These are phyloP conservation scores for Lithocarpus polystachyus DNA, from an alignment of 306 rosid species.

Conservation along the genomic window DNA sequence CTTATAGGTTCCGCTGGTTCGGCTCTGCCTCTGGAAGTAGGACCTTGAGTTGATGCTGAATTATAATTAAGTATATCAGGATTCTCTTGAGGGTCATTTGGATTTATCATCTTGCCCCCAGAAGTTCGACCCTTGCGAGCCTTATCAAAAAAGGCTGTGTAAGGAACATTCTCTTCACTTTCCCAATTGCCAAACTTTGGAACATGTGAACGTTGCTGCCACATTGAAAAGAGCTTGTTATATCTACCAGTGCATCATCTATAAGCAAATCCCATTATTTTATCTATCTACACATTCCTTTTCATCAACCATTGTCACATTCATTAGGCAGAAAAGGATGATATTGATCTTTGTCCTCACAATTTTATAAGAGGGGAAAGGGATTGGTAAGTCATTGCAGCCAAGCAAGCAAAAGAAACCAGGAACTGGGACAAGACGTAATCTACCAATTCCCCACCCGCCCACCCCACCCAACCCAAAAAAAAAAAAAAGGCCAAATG, in stretches of 20 bases:
- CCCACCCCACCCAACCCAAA: too few relatives aligned
- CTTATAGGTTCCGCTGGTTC: slow-evolving; percentile 33
- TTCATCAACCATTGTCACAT: not conserved
- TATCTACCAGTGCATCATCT: slow-evolving; percentile 9
- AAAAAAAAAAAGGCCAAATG: too few relatives aligned
- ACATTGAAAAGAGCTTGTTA: slow-evolving; percentile 31
- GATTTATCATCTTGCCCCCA: slow-evolving; percentile 70
- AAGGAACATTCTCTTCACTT: slow-evolving; percentile 77
- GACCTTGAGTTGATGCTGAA: slow-evolving; percentile 39
- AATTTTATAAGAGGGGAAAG: not conserved
- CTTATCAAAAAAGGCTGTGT: slow-evolving; percentile 86
- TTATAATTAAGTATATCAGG: slow-evolving; percentile 36
- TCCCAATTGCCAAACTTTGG: slow-evolving; percentile 95
- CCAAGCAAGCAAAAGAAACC: not conserved
- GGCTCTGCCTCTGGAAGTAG: slow-evolving; percentile 39
- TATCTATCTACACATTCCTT: too few relatives aligned
- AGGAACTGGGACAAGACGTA: too few relatives aligned
- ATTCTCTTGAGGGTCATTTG: slow-evolving; percentile 83
- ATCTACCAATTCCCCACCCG: too few relatives aligned
- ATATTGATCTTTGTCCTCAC: too few relatives aligned
- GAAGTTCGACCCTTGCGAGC: slow-evolving; percentile 70
- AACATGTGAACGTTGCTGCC: slow-evolving; percentile 83
- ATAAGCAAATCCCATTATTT: slow-evolving; percentile 5
- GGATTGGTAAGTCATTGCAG: not conserved
- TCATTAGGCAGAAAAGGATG: slow-evolving; percentile 6